Base-by-base conservation (phyloP, 1,284 basidiomycete species). In the Cutaneotrichosporon cutaneum region DNA sequence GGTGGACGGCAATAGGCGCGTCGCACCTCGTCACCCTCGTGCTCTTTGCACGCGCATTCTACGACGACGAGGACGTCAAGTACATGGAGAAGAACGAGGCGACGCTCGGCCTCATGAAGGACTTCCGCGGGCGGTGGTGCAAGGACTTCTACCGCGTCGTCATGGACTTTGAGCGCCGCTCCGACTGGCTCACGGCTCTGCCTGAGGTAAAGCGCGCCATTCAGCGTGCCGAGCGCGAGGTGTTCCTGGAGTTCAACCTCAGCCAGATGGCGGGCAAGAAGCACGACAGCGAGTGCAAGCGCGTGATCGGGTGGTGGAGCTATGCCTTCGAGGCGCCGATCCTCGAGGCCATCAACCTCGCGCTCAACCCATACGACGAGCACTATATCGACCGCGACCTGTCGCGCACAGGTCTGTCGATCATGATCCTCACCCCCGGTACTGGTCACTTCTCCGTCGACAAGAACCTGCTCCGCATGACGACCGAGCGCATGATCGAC, bases 91-190 rank as follows among this genome's bases (percentile, higher is more conserved):
- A 70, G 36, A 70, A 76, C 61, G 73, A 73, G 18, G 63, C 77
- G n/a, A 75, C 76, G 6, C 86, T 87, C 8, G 88, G 91, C 32
- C 80, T 94, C 39, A 83, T 86, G 18, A 82, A 85, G 64, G 88
- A 92, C 70, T 87, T 88, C 63, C 82, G 88, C 59, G 86, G 86
- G 18, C 83, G 85, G 47, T 90, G 86, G 86, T 97, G 95, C 82
- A 96, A 97, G 72, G 96, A 99, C 76, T 97, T 98, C 76, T 94
- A 86, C 83, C 91, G 93, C 77, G 88, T 99, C 65, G 90, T 95
- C 70, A 90, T 93, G 4, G 95, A 99, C 76, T 83, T 97, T 35
- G 93, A 99, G 73, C 86, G 91, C 39, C 83, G 91, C 27, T 83
- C 86, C 60, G 90, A 95, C 72, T 96, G 94, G 92, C 88, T 87